Base-by-base conservation (phyloP, 305 asterid genomes). In the Solanum chacoense region DNA sequence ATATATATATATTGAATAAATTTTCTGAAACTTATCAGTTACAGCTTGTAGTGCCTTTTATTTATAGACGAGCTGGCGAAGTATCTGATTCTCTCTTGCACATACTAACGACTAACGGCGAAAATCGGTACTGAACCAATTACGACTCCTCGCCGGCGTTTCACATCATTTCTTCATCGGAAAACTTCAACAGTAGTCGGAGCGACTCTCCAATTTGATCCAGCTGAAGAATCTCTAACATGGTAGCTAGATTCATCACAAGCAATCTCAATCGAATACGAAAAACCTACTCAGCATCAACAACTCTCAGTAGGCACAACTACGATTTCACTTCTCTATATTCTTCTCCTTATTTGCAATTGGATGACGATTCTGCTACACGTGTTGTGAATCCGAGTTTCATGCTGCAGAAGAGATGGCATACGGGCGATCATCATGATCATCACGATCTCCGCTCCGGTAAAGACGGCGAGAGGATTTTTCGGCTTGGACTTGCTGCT, bases 401-500 rank as follows among this genome's bases (percentile, higher is more conserved):
- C 86, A 92, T 50, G 88, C 85, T 91, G 88, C 94, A 88, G 28
- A 92, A 93, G 91, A 94, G 99, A 89, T 96, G 99, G 96, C 98
- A 97, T 88, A 89, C 92, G 85, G 99, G 98, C 42, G 95, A 95
- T 83, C 90, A 91, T 81, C 92, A 90, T 92, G 91, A 91, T 12
- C 91, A 90, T 89, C 90, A 83, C 11, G 94, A 94, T 83, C 71
- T 80, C 63, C 88, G 38, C 8, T 89, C 97, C 36, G 97, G 96
- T 35, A 91, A 94, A 81, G 96, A 94, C 88, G 98, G 98, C 4
- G 98, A 96, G 93, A 95, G 88, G 91, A 96, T 97, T 73, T 96
- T 97, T 96, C 97, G 97, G 11, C 92, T 97, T 14, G 99, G 99
- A 59, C 95, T 96, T 26, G 97, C 95, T 28, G 96, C 99, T 87